These are phyloP conservation scores for Pseudonectria foliicola DNA, from an alignment of 2,329 filamentous ascomycete species.

Conservation along the genomic window DNA sequence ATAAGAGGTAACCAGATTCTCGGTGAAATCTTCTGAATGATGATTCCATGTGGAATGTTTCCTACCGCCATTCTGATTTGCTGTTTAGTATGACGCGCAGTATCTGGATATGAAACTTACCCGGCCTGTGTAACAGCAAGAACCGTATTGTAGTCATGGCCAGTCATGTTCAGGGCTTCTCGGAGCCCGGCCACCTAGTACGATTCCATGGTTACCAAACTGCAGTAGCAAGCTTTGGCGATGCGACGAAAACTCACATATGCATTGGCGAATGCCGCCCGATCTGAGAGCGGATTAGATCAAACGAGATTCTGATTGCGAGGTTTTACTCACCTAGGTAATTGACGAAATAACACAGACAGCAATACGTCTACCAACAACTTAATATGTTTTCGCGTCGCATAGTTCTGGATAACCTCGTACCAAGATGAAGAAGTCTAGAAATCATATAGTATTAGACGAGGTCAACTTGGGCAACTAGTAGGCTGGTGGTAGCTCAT, in stretches of 20 bases:
- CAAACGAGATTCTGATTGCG: no score
- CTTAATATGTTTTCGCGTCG: no score
- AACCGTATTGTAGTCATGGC: constrained; percentile 28
- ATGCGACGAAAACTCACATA: constrained; percentile 19
- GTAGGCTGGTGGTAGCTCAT: no score
- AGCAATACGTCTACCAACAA: constrained; percentile 28
- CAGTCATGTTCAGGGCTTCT: constrained; percentile 36
- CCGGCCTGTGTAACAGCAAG: constrained; percentile 20
- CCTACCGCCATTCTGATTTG: constrained; percentile 35
- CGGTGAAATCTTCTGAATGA: constrained; percentile 53
- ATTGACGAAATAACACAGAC: constrained; percentile 30
- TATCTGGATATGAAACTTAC: constrained; percentile 7
- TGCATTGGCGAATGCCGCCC: constrained; percentile 30
- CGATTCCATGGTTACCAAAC: no score
- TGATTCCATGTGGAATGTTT: constrained; percentile 50
- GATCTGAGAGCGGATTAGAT: constrained; percentile 5
- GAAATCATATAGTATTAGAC: not conserved
- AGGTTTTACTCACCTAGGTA: constrained; percentile 25
- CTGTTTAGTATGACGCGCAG: not conserved
- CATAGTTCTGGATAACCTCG: no score
- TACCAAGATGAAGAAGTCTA: constrained; percentile 28
- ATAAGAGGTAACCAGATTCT: constrained; percentile 52
- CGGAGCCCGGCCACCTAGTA: constrained; percentile 33
- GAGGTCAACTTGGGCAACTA: not conserved
- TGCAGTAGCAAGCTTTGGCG: fast-evolving